Evolutionary conservation across 2,329 filamentous ascomycete genomes (phyloP).

Genomic region (Dothistroma septosporum): DNA sequence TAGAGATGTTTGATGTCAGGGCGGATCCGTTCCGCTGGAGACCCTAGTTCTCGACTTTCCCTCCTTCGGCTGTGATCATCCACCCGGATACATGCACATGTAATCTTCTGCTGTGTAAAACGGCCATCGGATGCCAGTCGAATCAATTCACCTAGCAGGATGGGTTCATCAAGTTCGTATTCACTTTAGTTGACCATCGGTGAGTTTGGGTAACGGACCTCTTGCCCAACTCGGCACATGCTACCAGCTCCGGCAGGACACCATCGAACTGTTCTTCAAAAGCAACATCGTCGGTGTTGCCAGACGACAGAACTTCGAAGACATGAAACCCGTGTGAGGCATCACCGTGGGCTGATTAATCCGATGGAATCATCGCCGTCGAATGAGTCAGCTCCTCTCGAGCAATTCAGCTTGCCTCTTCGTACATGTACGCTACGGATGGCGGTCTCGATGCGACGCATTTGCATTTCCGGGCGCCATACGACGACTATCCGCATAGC

Average conservation of each 20-base stretch:
- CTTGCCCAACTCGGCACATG: background rate
- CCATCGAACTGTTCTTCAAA: background rate
- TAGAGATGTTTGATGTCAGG: slow-evolving; percentile 36
- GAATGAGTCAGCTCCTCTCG: no score
- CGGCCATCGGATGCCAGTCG: slow-evolving; percentile 46
- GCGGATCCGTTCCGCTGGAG: slow-evolving; percentile 23
- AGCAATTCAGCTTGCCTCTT: no score
- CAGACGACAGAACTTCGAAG: background rate
- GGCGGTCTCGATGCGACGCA: background rate
- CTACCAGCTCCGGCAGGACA: background rate
- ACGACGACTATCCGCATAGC: background rate
- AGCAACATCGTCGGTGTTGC: background rate
- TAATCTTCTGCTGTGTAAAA: background rate
- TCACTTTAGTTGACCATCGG: background rate
- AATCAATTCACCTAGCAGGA: slow-evolving; percentile 35
- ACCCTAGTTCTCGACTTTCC: background rate
- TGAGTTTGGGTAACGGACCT: no score
- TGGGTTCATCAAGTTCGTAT: background rate
- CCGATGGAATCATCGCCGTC: background rate
- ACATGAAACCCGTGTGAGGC: background rate
- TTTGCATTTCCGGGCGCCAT: background rate
- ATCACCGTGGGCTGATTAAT: background rate
- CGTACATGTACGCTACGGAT: no score
- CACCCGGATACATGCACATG: no score
- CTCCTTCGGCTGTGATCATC: background rate